Evolutionary conservation across 1,284 basidiomycete genomes (phyloP), one percentile per base, ranked within the genome.

Genomic region (Mixia osmundae): DNA sequence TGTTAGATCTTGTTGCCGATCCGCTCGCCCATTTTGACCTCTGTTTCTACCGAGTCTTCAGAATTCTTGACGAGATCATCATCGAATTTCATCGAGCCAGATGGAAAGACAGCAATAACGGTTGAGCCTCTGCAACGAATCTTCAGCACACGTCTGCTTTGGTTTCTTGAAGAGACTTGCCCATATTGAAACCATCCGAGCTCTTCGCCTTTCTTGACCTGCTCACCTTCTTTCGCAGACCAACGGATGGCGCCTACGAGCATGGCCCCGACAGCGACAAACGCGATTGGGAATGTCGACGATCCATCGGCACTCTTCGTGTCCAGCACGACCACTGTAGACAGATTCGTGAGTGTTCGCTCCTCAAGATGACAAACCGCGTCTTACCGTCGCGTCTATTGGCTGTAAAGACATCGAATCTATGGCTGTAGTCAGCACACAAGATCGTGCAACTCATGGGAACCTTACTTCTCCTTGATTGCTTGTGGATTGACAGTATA

Each of bases 171-270:
- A n/a, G n/a, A n/a, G n/a, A n/a, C n/a, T n/a, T n/a, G n/a, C n/a
- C n/a, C n/a, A n/a, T n/a, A n/a, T n/a, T n/a, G n/a, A n/a, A n/a
- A n/a, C n/a, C n/a, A n/a, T n/a, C 29, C 7, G 10, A 30, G 16
- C 41, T 64, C 62, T 35, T 63, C 57, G 4, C 60, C 63, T 33
- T 62, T 58, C 27, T 45, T 38, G 5, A 66, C 50, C 15, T 28
- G 30, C 16, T 52, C 48, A 10, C 62, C 50, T 47, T 57, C 44
- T 46, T 57, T 39, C 44, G 56, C 58, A 42, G 63, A 46, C 16
- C 53, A 41, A 5, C 53, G 55, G 38, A 63, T 66, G 10, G 54
- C 56, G 4, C 63, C 64, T 3, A 66, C 64, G 38, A 66, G 57
- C 63, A 66, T 63, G 2, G 64, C 64, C 7, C 22, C 31, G 7